Evolutionary conservation across 768 basidiomycete genomes (phyloP), one percentile per base, ranked within the genome.

Genomic region (Dioszegia aurantiaca): DNA sequence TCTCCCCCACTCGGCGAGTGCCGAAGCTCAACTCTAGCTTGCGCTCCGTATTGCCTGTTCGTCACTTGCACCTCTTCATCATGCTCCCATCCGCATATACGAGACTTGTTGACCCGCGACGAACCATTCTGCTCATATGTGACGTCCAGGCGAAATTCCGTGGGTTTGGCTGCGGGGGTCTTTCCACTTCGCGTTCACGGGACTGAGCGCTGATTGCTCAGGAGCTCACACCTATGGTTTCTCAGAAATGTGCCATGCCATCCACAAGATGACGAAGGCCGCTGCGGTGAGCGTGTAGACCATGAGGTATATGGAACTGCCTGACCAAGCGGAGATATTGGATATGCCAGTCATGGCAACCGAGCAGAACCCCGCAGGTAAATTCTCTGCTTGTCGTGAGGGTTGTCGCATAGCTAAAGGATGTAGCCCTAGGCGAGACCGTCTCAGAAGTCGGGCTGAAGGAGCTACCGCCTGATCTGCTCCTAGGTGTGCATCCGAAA

Each of bases 341-440:
- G 56, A 60, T 49, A 82, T 88, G 44, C 85, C 85, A 41, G 85
- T 93, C 10, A 72, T 92, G n/a, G 83, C 80, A 23, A 92, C 91
- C 0, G 90, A 90, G 61, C 90, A 94, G 77, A 88, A 89, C 69
- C 81, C 87, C 2, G 84, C 79, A 82, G 87, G 89, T 87, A 55
- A 16, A 52, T 44, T 39, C n/a, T n/a, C n/a, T n/a, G n/a, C n/a
- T n/a, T n/a, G n/a, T n/a, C n/a, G n/a, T n/a, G 17, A 17, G 36
- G 9, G 17, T 37, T 9, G 17, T 37, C 17, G 36, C 10, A 17
- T 9, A 37, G 17, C 17, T 17, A 3, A 27, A 28, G 28, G 30
- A 46, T 37, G 9, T 67, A 89, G 88, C 81, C 0, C 81, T 91
- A 41, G 90, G 89, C 0, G 78, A 80, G 17, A 88, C 85, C 4